Evolutionary conservation across 2,329 filamentous ascomycete species (phyloP).

Genomic region (Pseudocercospora eumusae): DNA sequence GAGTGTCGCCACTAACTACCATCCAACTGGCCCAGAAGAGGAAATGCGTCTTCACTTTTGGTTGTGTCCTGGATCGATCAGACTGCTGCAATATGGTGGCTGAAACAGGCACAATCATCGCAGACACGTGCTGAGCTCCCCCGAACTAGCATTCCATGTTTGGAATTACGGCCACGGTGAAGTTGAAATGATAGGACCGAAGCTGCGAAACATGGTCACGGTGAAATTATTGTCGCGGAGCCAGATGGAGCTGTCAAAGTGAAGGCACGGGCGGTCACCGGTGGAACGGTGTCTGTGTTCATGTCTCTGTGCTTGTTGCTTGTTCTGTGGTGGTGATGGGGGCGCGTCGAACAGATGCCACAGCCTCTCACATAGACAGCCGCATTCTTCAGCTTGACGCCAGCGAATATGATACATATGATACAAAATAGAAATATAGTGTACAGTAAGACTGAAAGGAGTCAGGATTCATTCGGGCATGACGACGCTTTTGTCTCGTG

Average conservation of each 20-base stretch:
- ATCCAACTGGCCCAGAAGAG: too few species aligned
- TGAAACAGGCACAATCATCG: conserved; percentile 8
- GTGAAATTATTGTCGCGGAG: too few species aligned
- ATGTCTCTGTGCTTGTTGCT: neutral
- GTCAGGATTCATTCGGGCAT: neutral
- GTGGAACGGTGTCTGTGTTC: neutral
- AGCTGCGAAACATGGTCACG: neutral
- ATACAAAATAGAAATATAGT: too few species aligned
- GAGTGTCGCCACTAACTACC: too few species aligned
- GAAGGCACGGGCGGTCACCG: neutral
- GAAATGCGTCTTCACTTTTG: too few species aligned
- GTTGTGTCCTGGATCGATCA: neutral
- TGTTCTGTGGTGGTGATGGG: neutral
- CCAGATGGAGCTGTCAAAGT: neutral
- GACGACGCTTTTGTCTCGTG: neutral
- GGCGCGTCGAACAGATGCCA: neutral
- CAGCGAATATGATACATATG: neutral
- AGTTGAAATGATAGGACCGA: neutral
- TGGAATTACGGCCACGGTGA: neutral
- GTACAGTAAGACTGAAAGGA: too few species aligned
- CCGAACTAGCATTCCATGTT: neutral
- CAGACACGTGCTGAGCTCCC: conserved; percentile 3
- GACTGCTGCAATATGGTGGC: neutral
- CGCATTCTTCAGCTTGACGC: neutral
- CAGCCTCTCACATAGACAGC: too few species aligned